Evolutionary conservation across 108 stramenopile species (phyloP), one percentile per base, ranked within the genome.

Genomic region (Fragilaria crotonensis): DNA sequence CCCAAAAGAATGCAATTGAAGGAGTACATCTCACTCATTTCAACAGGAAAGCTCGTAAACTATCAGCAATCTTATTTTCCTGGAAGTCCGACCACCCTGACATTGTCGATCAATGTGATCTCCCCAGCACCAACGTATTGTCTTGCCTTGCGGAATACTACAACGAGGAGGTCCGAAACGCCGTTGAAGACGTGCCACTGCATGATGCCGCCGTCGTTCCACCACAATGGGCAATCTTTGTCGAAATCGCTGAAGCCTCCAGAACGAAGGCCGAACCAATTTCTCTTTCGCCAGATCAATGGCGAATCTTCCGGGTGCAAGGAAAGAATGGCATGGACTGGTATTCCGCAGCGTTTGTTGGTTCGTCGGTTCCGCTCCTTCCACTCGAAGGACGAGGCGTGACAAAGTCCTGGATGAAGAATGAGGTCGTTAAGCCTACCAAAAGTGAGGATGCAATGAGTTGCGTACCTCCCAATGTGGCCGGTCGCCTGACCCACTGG

Each of bases 351-450:
- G 17, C 28, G 7, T 72, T 66, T 36, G 28, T 36, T 5, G 54
- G 54, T 22, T 11, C 18, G 25, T 4, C 26, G n/a, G 44, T 62
- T 57, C 64, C 59, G 2, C 11, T 20, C 0, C 23, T 33, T 26
- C 4, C 33, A 32, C 9, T 66, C 30, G 7, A 30, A n/a, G 62
- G 56, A 0, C 54, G 62, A 45, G 57, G 58, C 3, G 63, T 67
- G 18, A 44, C 47, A 63, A 46, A 59, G 52, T 20, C 48, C 25
- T 77, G 76, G 76, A 71, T 71, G 30, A 67, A 64, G 33, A 28
- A 57, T 26, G 31, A 54, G 5, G 5, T 25, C 7, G 5, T 3
- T 9, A 63, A 61, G 11, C 76, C 76, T 18, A 36, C 55, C 11
- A 29, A 33, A 5, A 41, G 54, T 23, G 22, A 29, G 30, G 66